Percentiles rank a stretch among this genome's conserved stretches.
phyloP scores from a whole-genome alignment of 192 early-diverging fungal genomes.

The Coemansia sp. region DNA sequence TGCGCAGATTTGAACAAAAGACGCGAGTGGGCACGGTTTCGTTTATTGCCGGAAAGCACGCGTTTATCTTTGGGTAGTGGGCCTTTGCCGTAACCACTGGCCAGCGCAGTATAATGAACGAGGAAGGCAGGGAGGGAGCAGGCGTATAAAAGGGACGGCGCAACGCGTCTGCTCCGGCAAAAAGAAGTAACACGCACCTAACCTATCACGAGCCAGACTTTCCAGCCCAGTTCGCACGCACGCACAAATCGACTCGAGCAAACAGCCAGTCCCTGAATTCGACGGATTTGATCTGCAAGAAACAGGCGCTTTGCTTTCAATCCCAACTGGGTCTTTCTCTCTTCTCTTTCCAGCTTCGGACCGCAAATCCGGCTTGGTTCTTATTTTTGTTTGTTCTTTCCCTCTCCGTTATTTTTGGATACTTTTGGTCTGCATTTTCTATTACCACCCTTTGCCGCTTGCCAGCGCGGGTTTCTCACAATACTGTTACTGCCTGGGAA shows the following conservation, averaged over 20 bases:
- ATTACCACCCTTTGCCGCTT: too few species aligned
- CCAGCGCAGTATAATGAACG: constrained; percentile 7
- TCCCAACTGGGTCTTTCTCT: background rate
- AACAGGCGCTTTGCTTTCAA: constrained; percentile 1
- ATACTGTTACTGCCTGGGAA: constrained; percentile 30
- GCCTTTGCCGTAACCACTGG: background rate
- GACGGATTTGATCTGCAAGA: background rate
- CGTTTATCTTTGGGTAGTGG: background rate
- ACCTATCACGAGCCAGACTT: too few species aligned
- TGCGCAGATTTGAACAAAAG: background rate
- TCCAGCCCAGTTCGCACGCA: background rate
- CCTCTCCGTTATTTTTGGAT: background rate
- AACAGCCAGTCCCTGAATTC: background rate
- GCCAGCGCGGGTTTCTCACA: constrained; percentile 7
- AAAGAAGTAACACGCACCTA: background rate
- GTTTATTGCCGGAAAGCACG: background rate
- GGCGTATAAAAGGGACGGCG: background rate
- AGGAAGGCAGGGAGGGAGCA: background rate
- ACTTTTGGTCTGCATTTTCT: constrained; percentile 3
- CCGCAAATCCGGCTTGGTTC: background rate
- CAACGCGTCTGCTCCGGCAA: background rate
- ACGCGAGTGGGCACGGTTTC: background rate
- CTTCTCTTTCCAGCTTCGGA: constrained; percentile 4
- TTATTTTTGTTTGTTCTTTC: background rate
- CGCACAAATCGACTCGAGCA: background rate